Evolutionary conservation across 1,139 yeast genomes (phyloP).

Genomic region (Sugiyamaella novakii): DNA sequence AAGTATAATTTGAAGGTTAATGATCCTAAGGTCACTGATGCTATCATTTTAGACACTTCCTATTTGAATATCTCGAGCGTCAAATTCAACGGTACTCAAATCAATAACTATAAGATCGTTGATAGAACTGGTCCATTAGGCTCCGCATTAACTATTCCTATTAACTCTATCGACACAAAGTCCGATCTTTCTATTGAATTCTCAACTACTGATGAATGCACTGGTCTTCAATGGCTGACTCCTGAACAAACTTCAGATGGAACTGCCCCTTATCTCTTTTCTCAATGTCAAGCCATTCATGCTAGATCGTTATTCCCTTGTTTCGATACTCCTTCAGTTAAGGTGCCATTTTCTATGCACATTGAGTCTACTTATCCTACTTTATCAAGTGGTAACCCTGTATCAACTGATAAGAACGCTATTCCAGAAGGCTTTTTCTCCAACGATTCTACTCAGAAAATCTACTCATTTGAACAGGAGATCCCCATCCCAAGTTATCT

Average conservation of each 20-base stretch:
- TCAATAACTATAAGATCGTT: conserved; percentile 45
- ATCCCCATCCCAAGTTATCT: conserved; percentile 86
- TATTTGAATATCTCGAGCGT: conserved; percentile 55
- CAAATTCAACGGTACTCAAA: conserved; percentile 47
- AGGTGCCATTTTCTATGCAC: conserved; percentile 61
- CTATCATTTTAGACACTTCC: conserved; percentile 68
- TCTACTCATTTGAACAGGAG: conserved; percentile 63
- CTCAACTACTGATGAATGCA: conserved; percentile 70
- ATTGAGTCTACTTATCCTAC: conserved; percentile 67
- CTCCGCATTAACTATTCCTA: conserved; percentile 53
- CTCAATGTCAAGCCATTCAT: conserved; percentile 91
- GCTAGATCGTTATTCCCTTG: conserved; percentile 88
- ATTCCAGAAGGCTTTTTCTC: conserved; percentile 20
- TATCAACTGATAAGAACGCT: conserved; percentile 19
- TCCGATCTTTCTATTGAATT: conserved; percentile 51
- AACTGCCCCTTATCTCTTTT: conserved; percentile 72
- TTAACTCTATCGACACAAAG: conserved; percentile 1
- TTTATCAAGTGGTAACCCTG: conserved; percentile 67
- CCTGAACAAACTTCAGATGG: conserved; percentile 80
- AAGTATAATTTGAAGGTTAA: conserved; percentile 46
- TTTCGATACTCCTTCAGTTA: conserved; percentile 87
- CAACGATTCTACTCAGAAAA: conserved; percentile 23
- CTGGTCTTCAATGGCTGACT: conserved; percentile 84
- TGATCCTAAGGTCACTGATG: conserved; percentile 30
- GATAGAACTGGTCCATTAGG: conserved; percentile 69